phyloP scores from a whole-genome alignment of 768 basidiomycete genomes.

The Termitomyces sp. region DNA sequence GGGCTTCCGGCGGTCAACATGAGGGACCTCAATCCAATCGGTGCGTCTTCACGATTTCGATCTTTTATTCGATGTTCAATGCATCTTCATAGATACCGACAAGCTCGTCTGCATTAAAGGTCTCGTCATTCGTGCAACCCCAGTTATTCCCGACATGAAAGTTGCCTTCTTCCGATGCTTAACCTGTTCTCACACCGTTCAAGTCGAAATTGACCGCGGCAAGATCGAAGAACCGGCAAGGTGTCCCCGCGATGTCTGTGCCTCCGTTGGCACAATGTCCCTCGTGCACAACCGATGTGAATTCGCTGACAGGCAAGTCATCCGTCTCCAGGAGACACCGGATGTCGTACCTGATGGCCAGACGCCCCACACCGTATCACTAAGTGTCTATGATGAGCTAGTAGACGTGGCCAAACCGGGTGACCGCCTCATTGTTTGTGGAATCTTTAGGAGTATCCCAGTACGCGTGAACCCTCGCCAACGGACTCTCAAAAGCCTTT shows the following conservation, averaged over 20 bases:
- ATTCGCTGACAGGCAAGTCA: slow-evolving; percentile 93
- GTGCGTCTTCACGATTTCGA: slow-evolving; percentile 34
- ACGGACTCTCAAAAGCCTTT: slow-evolving; percentile 87
- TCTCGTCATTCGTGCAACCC: slow-evolving; percentile 93
- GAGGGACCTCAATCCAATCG: slow-evolving; percentile 91
- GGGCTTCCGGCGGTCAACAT: slow-evolving; percentile 84
- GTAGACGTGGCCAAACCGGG: slow-evolving; percentile 97
- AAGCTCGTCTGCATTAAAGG: slow-evolving; percentile 96
- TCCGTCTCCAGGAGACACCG: slow-evolving; percentile 94
- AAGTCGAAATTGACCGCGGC: slow-evolving; percentile 96
- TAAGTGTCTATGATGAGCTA: slow-evolving; percentile 98
- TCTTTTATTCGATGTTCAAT: neutral
- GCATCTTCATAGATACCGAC: slow-evolving; percentile 74
- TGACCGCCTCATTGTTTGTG: slow-evolving; percentile 85
- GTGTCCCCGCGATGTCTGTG: slow-evolving; percentile 93
- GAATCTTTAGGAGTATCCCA: slow-evolving; percentile 92
- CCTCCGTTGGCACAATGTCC: slow-evolving; percentile 82
- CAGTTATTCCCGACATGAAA: slow-evolving; percentile 99
- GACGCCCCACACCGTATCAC: slow-evolving; percentile 94
- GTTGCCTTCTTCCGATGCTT: slow-evolving; percentile 97
- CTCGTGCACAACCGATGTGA: slow-evolving; percentile 97
- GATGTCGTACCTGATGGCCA: slow-evolving; percentile 98
- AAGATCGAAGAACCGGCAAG: slow-evolving; percentile 90
- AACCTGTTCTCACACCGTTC: slow-evolving; percentile 93
- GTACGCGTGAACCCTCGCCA: slow-evolving; percentile 94